Evolutionary conservation across 371 early-diverging fungal species (phyloP).

Genomic region (Apophysomyces sp.): DNA sequence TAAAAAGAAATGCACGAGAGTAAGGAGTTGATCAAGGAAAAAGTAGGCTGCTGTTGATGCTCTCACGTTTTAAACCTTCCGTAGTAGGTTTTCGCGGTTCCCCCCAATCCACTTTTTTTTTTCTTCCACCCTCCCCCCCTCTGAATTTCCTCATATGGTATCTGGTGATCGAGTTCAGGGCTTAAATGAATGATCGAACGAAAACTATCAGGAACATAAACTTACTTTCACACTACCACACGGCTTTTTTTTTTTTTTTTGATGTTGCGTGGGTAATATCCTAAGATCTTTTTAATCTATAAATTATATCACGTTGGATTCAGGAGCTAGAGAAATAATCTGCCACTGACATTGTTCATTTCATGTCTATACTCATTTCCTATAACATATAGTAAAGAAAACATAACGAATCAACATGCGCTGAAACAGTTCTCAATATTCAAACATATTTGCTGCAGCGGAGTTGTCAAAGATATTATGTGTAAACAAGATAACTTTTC

Average conservation of each 20-base stretch:
- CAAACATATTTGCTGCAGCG: too few relatives aligned
- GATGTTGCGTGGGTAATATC: not conserved
- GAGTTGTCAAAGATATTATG: too few relatives aligned
- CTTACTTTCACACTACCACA: not conserved
- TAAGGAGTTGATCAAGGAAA: slow-evolving; percentile 1
- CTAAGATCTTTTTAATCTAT: too few relatives aligned
- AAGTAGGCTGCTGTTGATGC: not conserved
- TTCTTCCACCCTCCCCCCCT: not conserved
- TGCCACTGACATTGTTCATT: too few relatives aligned
- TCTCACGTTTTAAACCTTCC: not conserved
- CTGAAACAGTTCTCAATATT: too few relatives aligned
- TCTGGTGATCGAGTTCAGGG: not conserved
- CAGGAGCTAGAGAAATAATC: too few relatives aligned
- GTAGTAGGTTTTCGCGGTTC: not conserved
- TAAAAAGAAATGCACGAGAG: slow-evolving; percentile 2
- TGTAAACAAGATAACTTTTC: too few relatives aligned
- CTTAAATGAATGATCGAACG: slow-evolving; percentile 1
- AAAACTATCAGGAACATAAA: not conserved
- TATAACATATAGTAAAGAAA: too few relatives aligned
- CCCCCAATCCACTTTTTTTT: not conserved
- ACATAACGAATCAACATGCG: too few relatives aligned
- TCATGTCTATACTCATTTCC: too few relatives aligned
- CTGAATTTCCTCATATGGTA: not conserved
- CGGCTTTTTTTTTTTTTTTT: not conserved
- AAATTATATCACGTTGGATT: too few relatives aligned